Conservation (phyloP, 2,329 filamentous ascomycete genomes). For the Xylariaceae sp. region DNA sequence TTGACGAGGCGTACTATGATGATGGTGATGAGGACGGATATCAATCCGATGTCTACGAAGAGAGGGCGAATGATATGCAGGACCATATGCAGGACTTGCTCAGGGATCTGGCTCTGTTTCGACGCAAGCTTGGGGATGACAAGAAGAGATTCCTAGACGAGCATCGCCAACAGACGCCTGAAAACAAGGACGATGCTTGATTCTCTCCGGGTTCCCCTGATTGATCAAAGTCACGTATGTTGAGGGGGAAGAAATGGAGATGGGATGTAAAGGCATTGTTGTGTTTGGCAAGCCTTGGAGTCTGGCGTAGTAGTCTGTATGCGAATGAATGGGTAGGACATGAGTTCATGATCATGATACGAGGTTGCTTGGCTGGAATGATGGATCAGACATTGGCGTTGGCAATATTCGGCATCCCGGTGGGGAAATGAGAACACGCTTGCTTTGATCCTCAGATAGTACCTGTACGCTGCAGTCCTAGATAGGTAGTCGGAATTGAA, state of each 20-base stretch:
- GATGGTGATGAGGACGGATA: slow-evolving; percentile 44
- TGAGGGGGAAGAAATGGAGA: background rate
- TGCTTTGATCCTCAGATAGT: background rate
- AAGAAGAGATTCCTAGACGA: slow-evolving; percentile 65
- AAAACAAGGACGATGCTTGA: slow-evolving; percentile 38
- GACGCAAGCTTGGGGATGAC: slow-evolving; percentile 81
- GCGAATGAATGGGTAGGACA: slow-evolving; percentile 9
- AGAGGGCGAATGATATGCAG: slow-evolving; percentile 62
- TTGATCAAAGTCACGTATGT: background rate
- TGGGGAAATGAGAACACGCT: slow-evolving; percentile 11
- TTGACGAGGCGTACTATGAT: slow-evolving; percentile 57
- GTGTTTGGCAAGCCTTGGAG: slow-evolving; percentile 19
- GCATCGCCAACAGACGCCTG: slow-evolving; percentile 46
- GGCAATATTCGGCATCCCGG: background rate
- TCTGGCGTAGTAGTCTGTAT: slow-evolving; percentile 18
- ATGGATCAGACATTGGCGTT: background rate
- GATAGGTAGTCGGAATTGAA: background rate
- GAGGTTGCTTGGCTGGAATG: background rate
- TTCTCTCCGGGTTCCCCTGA: background rate
- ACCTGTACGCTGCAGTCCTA: background rate
- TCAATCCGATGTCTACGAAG: slow-evolving; percentile 41
- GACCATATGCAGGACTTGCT: slow-evolving; percentile 81
- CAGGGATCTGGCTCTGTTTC: slow-evolving; percentile 72
- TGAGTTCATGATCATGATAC: slow-evolving; percentile 12
- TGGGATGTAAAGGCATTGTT: slow-evolving; percentile 4